These are phyloP conservation scores for Gossypium davidsonii DNA, from an alignment of 441 rosid species.

Conservation along the genomic window DNA sequence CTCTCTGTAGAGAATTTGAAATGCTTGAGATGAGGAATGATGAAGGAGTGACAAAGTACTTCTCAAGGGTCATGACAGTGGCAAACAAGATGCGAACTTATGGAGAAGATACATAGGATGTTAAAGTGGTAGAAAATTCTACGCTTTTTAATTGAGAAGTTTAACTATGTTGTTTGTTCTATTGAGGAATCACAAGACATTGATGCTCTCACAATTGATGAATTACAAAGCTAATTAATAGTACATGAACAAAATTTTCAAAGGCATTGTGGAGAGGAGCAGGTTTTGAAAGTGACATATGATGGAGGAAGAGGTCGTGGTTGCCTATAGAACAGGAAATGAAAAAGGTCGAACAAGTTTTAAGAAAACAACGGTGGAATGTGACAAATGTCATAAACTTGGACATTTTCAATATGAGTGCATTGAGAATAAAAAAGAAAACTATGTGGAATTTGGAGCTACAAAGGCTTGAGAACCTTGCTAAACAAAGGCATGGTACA, in stretches of 20 bases:
- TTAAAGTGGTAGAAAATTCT: not conserved
- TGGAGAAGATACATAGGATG: not conserved
- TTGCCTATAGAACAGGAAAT: not conserved
- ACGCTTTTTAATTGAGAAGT: not conserved
- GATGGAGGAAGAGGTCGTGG: not conserved
- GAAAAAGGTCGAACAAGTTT: not conserved
- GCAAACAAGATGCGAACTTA: not conserved
- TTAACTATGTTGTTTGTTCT: not conserved
- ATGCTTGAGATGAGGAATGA: not conserved
- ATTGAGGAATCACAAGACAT: not conserved
- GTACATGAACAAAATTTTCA: not conserved
- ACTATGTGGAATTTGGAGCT: not conserved
- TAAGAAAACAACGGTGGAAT: not conserved
- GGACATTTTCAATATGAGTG: not conserved
- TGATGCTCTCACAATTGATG: not conserved
- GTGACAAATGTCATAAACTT: not conserved
- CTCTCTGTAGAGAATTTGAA: not conserved
- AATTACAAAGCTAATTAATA: not conserved
- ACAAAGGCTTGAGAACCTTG: not conserved
- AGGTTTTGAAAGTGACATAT: not conserved
- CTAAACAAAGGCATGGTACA: not conserved
- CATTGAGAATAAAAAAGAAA: not conserved
- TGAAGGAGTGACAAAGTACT: not conserved
- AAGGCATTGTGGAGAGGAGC: not conserved
- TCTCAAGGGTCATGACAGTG: not conserved